These are phyloP conservation scores for Xylariaceae sp. DNA, from an alignment of 2,329 filamentous ascomycete species.

Conservation along the genomic window DNA sequence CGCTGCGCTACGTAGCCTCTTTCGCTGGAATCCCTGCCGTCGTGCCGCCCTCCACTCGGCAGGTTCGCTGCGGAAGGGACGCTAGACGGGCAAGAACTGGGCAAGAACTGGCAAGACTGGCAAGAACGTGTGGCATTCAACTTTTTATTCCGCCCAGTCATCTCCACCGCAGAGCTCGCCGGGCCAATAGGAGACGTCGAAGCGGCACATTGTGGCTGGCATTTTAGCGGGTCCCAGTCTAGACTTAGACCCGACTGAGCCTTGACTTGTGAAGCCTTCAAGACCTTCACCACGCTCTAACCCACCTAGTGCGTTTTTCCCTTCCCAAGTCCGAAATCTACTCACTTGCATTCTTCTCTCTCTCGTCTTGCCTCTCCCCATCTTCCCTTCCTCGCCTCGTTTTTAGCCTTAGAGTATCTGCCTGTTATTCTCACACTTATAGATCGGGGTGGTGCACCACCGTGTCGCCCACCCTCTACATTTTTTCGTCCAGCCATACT, in stretches of 20 bases:
- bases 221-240: conserved; percentile 9
- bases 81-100: too few species aligned
- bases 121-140: conserved; percentile 12
- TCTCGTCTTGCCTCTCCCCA: conserved; percentile 30
- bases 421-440: conserved; percentile 18
- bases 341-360: conserved; percentile 23
- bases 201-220: conserved; percentile 5
- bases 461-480: conserved; percentile 28
- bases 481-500: not conserved
- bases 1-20: not conserved
- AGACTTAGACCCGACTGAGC: conserved; percentile 8
- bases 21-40: not conserved
- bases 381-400: conserved; percentile 23
- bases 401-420: conserved; percentile 22
- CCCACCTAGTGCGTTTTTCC: conserved; percentile 18
- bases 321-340: conserved; percentile 23
- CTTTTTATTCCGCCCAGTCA: conserved; percentile 4
- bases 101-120: not conserved
- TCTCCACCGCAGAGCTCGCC: conserved; percentile 9
- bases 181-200: conserved; percentile 13
- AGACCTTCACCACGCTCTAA: conserved; percentile 28
- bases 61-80: too few species aligned
- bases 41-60: not conserved
- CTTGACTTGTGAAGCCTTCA: conserved; percentile 24
- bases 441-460: conserved; percentile 30